phyloP scores from a whole-genome alignment of 768 basidiomycete species.

The Suillus discolor region DNA sequence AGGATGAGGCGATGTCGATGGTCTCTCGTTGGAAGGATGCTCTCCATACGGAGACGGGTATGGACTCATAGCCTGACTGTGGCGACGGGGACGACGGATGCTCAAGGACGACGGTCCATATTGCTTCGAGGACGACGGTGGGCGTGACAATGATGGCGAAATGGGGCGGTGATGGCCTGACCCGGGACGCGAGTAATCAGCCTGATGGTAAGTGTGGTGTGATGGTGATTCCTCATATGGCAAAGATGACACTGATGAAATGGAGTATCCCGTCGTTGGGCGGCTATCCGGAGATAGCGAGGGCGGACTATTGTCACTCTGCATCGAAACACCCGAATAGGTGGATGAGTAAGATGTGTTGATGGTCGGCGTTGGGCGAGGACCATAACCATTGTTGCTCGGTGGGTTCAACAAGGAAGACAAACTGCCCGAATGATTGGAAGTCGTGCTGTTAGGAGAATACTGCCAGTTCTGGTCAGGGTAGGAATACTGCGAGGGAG shows the following conservation, averaged over 20 bases:
- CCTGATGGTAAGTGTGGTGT: slow-evolving; percentile 40
- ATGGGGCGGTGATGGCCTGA: slow-evolving; percentile 69
- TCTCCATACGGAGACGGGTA: slow-evolving; percentile 85
- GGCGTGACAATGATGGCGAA: slow-evolving; percentile 69
- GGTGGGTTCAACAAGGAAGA: slow-evolving; percentile 80
- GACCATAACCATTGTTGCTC: slow-evolving; percentile 39
- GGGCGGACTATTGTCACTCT: slow-evolving; percentile 69
- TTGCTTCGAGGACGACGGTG: slow-evolving; percentile 66
- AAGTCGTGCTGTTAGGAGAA: slow-evolving; percentile 51
- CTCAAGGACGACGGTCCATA: slow-evolving; percentile 58
- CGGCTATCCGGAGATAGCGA: slow-evolving; percentile 81
- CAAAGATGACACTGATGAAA: slow-evolving; percentile 78
- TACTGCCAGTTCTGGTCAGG: slow-evolving; percentile 60
- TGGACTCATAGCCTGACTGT: slow-evolving; percentile 86
- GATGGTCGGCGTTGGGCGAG: slow-evolving; percentile 68
- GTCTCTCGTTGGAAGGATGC: slow-evolving; percentile 54
- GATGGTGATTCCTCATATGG: slow-evolving; percentile 62
- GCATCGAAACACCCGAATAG: slow-evolving; percentile 71
- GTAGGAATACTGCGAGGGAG: slow-evolving; percentile 65
- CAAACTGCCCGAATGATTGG: slow-evolving; percentile 71
- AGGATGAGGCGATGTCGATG: slow-evolving; percentile 73
- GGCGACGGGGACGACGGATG: slow-evolving; percentile 72
- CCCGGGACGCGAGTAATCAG: slow-evolving; percentile 70
- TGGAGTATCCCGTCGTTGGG: slow-evolving; percentile 85
- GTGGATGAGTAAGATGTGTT: slow-evolving; percentile 69